Conservation (phyloP, 306 rosid genomes). For the Nissolia schottii region DNA sequence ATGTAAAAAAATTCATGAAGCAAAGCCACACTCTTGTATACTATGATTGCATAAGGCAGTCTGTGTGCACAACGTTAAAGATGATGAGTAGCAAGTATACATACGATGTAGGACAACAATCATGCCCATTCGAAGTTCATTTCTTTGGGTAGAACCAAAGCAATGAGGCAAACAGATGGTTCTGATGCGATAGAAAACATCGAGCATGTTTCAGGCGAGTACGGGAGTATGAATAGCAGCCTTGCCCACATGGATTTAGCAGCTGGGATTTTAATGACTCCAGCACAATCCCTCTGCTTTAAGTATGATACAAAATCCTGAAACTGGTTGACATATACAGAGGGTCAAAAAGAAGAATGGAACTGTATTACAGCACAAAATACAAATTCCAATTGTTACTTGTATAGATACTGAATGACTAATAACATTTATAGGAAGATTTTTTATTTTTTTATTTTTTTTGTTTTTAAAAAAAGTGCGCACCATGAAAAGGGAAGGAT, state of each 20-base stretch:
- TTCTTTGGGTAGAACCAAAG: slow-evolving; percentile 86
- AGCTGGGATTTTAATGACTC: slow-evolving; percentile 87
- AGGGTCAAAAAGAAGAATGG: slow-evolving; percentile 20
- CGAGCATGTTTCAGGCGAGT: slow-evolving; percentile 64
- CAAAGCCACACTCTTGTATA: no score
- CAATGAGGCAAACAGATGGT: slow-evolving; percentile 75
- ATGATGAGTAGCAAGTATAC: no score
- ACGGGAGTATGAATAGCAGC: slow-evolving; percentile 88
- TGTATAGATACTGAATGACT: not conserved
- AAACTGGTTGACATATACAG: slow-evolving; percentile 52
- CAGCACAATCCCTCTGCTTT: slow-evolving; percentile 96
- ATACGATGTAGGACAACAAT: slow-evolving; percentile 16
- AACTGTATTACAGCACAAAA: not conserved
- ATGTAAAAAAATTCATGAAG: no score
- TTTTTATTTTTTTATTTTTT: no score
- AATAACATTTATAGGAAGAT: slow-evolving; percentile 2
- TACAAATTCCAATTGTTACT: not conserved
- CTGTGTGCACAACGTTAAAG: no score
- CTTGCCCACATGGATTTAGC: slow-evolving; percentile 84
- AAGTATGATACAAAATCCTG: slow-evolving; percentile 89
- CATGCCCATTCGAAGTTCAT: slow-evolving; percentile 86
- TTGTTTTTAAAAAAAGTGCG: not conserved
- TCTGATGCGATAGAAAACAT: slow-evolving; percentile 72
- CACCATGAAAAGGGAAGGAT: not conserved
- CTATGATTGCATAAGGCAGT: no score